Evolutionary conservation across 371 early-diverging fungal genomes (phyloP), one percentile per base, ranked within the genome.

Genomic region (Circinella minor): DNA sequence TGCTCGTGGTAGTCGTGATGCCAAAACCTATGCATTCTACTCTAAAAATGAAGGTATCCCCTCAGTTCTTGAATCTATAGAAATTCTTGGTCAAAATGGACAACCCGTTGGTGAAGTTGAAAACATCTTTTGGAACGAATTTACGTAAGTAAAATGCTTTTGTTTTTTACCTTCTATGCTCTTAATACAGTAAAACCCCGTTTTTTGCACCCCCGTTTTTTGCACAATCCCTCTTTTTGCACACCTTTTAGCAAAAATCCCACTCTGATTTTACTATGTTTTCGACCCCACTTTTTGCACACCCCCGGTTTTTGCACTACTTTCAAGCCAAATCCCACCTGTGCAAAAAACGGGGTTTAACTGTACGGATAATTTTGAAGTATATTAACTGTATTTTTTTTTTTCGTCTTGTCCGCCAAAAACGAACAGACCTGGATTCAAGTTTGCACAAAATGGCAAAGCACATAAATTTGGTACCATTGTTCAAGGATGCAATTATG

Each of bases 1-100:
- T 66, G 84, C 88, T 46, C 81, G 78, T 47, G 89, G 88, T 46
- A 85, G 86, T 63, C 81, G 84, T 61, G 81, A 84, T 47, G 81
- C 74, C 3, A 78, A 77, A 9, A 66, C 81, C 10, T 85, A 85
- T 61, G 71, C 81, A 38, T 66, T 87, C 10, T 78, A 80, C 61
- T 68, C 84, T 8, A n/a, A 48, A 18, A 39, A 61, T 13, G 64
- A 76, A 4, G 63, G 61, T 5, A 37, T 78, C 3, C 79, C 80
- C 11, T 60, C 65, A 14, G 61, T 74, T 13, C 63, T 81, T 68
- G 84, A 84, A 37, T 60, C 79, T 3, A 70, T 83, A 20, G 71
- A 80, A 67, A 75, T 62, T 0, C 59, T 76, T 4, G 81, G 81
- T n/a, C 79, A 80, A 69, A 77, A 83, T 62, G 83, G 83, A 7